Conservation (phyloP, 106 monocot species). For the Posidonia australis region DNA sequence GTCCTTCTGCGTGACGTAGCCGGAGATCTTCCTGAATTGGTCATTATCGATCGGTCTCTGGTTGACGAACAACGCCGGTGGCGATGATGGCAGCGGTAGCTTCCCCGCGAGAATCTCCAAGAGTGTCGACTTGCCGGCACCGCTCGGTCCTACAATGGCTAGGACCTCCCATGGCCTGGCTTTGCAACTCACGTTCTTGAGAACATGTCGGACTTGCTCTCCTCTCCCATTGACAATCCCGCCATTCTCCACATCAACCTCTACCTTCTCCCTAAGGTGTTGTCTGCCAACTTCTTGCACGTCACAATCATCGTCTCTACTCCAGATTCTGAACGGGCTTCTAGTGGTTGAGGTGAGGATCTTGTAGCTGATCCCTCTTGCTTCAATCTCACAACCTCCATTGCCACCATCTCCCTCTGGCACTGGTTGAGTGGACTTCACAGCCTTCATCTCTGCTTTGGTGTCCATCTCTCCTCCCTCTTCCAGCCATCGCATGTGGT, state of each 20-base stretch:
- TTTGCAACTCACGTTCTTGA: slow-evolving; percentile 49
- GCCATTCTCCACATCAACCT: too few species aligned
- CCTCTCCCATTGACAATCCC: too few species aligned
- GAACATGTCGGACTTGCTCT: slow-evolving; percentile 25
- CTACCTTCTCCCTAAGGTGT: not conserved
- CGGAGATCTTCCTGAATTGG: slow-evolving; percentile 70
- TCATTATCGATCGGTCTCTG: slow-evolving; percentile 29
- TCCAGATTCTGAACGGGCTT: slow-evolving; percentile 34
- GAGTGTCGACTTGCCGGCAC: slow-evolving; percentile 89
- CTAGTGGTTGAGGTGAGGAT: slow-evolving; percentile 13
- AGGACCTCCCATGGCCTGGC: slow-evolving; percentile 74
- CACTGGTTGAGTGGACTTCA: too few species aligned
- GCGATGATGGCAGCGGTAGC: slow-evolving; percentile 14
- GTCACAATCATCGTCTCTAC: slow-evolving; percentile 14
- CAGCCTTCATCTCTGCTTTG: too few species aligned
- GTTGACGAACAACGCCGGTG: slow-evolving; percentile 39
- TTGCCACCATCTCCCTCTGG: not conserved
- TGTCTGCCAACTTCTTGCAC: not conserved
- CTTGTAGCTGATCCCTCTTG: slow-evolving; percentile 47
- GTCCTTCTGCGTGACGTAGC: slow-evolving; percentile 83
- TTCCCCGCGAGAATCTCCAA: slow-evolving; percentile 68
- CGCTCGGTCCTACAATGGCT: slow-evolving; percentile 86
- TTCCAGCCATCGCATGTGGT: too few species aligned
- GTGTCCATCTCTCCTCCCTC: too few species aligned
- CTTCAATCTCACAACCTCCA: slow-evolving; percentile 57